A percentile compares a stretch with the other conserved stretches of the same genome.
Evolutionary conservation across 1,284 basidiomycete genomes (phyloP).

Genomic region (Leccinum olivaceoglutinosum): DNA sequence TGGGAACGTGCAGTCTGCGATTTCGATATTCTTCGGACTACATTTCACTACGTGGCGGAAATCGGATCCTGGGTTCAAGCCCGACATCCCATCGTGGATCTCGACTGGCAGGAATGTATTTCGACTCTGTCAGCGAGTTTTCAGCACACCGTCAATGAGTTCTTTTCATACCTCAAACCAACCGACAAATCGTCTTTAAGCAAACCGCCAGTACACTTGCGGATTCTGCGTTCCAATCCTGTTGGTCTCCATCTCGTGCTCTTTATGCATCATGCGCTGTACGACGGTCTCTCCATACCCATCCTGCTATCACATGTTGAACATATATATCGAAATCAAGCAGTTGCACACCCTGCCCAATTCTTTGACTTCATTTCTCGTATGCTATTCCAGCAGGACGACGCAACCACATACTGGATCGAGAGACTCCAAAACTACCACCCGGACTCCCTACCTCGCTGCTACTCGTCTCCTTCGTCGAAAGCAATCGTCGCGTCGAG

Average conservation of each 20-base stretch:
- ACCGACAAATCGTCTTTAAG: constrained; percentile 22
- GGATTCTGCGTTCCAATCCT: constrained; percentile 24
- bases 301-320: constrained; percentile 34
- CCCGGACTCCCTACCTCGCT: constrained; percentile 18
- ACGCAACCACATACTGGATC: constrained; percentile 39
- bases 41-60: constrained; percentile 41
- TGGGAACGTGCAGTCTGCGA: constrained; percentile 33
- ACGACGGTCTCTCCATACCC: constrained; percentile 42
- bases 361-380: constrained; percentile 34
- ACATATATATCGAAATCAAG: constrained; percentile 28
- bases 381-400: constrained; percentile 33
- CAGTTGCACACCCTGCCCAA: constrained; percentile 20
- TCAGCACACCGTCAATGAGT: constrained; percentile 15
- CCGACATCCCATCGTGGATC: constrained; percentile 33
- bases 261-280: constrained; percentile 47
- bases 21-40: constrained; percentile 40
- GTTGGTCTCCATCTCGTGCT: constrained; percentile 31
- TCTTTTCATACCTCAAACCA: constrained; percentile 20
- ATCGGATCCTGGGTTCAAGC: constrained; percentile 39
- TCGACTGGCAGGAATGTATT: constrained; percentile 32
- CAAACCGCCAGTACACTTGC: constrained; percentile 35
- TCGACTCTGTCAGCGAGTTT: constrained; percentile 9
- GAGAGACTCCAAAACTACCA: constrained; percentile 28
- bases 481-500: constrained; percentile 13
- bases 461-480: constrained; percentile 1